Evolutionary conservation across 202 grass and related monocot genomes (phyloP).

Genomic region (Hordeum pubiflorum): DNA sequence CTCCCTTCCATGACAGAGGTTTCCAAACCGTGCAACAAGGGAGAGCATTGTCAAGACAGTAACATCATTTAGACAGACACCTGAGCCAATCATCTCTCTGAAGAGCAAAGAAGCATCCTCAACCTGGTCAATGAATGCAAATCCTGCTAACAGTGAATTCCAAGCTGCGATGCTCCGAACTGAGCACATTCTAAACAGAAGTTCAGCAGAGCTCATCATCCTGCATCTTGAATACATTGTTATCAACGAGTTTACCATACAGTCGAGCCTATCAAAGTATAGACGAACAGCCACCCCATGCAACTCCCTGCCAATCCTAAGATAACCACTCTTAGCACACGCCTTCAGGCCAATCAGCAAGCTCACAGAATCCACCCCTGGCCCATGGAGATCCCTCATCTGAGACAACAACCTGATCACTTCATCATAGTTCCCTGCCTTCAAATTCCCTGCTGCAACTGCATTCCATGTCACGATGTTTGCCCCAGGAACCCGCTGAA

Average conservation of each 20-base stretch:
- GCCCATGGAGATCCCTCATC: slow-evolving; percentile 21
- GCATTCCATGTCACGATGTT: slow-evolving; percentile 48
- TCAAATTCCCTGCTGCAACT: slow-evolving; percentile 28
- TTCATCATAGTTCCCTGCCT: slow-evolving; percentile 31
- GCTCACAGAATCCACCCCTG: slow-evolving; percentile 35
- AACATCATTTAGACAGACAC: slow-evolving; percentile 34
- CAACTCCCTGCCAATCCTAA: slow-evolving; percentile 42
- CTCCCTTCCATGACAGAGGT: slow-evolving; percentile 44
- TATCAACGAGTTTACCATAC: slow-evolving; percentile 44
- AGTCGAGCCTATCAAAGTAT: slow-evolving; percentile 26
- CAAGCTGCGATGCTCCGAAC: slow-evolving; percentile 28
- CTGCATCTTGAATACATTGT: slow-evolving; percentile 60
- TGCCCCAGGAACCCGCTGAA: slow-evolving; percentile 27
- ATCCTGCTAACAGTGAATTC: slow-evolving; percentile 53
- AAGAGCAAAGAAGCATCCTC: slow-evolving; percentile 48
- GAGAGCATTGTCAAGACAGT: slow-evolving; percentile 48
- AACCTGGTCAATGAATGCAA: slow-evolving; percentile 26
- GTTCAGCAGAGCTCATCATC: slow-evolving; percentile 22
- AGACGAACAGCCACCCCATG: slow-evolving; percentile 36
- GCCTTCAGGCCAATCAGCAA: slow-evolving; percentile 47
- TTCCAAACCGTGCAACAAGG: slow-evolving; percentile 29
- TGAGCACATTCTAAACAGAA: slow-evolving; percentile 33
- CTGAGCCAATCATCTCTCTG: slow-evolving; percentile 32
- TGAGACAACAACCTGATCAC: slow-evolving; percentile 36
- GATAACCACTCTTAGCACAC: slow-evolving; percentile 23